Evolutionary conservation across 441 rosid genomes (phyloP), one percentile per base, ranked within the genome.

Genomic region (Populus hybrid): DNA sequence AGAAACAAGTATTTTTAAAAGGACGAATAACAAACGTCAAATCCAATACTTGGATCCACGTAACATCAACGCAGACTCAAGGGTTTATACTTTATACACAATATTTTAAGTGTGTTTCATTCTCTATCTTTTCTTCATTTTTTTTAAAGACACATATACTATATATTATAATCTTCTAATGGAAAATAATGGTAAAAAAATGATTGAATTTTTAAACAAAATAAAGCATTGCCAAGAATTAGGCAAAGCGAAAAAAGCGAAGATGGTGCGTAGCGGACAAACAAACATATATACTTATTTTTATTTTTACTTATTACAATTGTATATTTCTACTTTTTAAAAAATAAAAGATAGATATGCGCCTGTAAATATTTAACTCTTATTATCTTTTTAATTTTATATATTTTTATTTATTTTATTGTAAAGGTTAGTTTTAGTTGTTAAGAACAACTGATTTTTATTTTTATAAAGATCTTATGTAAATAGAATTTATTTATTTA

Each of bases 1-100:
- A 6, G 18, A 53, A 16, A 4, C n/a, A 53, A 5, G n/a, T 16
- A 18, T 1, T 67, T n/a, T n/a, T 32, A 10, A 42, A 75, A 30
- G 77, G 80, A 46, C 82, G 82, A 82, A 80, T 85, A 75, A 61
- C 32, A 35, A 76, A 75, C 69, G 84, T 85, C 85, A 80, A 82
- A 85, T 85, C 79, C 79, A 77, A 80, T 76, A 67, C 80, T 75
- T 70, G 77, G 76, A 80, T 80, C 84, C 82, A 78, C 83, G 84
- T 78, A 82, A 78, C 82, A 80, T 78, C 82, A 42, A 84, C 82
- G 84, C 82, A 81, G 82, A 73, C 76, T 75, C 77, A 2, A 75
- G 73, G 73, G 71, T 46, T 46, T 46, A 14, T 46, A 14, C 57
- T 46, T 46, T 46, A 14, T 46, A 14, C 57, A 46, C 42, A 38